Base-by-base conservation (phyloP, 768 basidiomycete species). In the Dioszegia crocea region DNA sequence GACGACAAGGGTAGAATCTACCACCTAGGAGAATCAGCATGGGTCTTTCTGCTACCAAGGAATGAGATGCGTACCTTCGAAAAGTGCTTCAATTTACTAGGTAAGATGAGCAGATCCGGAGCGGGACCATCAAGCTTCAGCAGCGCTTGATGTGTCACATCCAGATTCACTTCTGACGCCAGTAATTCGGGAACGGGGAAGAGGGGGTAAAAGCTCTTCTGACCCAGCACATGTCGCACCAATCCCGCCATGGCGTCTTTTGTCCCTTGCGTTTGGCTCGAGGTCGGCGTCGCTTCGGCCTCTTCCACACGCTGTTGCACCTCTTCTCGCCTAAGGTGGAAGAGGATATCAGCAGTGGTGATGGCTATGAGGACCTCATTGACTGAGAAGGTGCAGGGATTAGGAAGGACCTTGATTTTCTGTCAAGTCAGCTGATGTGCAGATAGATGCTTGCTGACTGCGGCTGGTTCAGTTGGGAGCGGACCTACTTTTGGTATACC, bases 151-250 rank as follows among this genome's bases (percentile, higher is more conserved):
- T 97, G 94, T 19, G 88, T 85, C 16, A 96, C 81, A 70, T 96
- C 92, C 39, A 99, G 82, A 71, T 96, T 93, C 57, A 97, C 84
- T 70, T 94, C 91, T 36, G 83, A 80, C 1, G 86, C 80, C 17
- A 87, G 76, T 5, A 88, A 87, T 12, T 81, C 73, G 0, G 96
- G 91, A 0, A 85, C 83, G 9, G 96, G 96, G 76, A 97, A 97
- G 39, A 96, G 77, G 0, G 96, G 96, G 74, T 98, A 99, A 79
- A 96, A 96, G 68, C 91, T 97, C 74, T 90, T 82, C 67, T 99
- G 96, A 55, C 90, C 84, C 31, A 98, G 78, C 10, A 99, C 66
- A 70, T 91, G 87, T 21, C 91, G 81, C 62, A 87, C 87, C 8
- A 88, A 77, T 66, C 85, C 85, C 2, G 85, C 83, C 87, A 97